Evolutionary conservation across 208 protist genomes (phyloP).

Genomic region (Crithidia acanthocephali): DNA sequence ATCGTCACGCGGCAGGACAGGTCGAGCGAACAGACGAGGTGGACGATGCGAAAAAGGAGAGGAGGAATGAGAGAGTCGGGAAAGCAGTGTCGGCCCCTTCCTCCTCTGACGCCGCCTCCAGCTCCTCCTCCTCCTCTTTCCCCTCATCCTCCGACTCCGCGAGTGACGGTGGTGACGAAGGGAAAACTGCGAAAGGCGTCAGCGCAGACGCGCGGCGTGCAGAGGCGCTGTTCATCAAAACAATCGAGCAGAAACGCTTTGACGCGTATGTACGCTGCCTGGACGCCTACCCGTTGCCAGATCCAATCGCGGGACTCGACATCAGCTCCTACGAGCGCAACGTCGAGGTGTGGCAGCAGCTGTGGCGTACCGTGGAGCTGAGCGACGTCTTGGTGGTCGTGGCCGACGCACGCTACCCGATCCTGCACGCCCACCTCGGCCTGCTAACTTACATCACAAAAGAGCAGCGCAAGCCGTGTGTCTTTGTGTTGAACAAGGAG

Average conservation of each 20-base stretch:
- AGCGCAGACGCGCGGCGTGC: not conserved
- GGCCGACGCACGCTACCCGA: conserved; percentile 94
- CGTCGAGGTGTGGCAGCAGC: conserved; percentile 98
- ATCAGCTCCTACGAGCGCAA: conserved; percentile 97
- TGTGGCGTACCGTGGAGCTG: conserved; percentile 97
- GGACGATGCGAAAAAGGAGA: not conserved
- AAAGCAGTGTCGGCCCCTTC: too few species aligned
- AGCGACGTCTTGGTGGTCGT: conserved; percentile 96
- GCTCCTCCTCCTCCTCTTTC: too few species aligned
- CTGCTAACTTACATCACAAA: conserved; percentile 92
- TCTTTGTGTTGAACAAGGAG: conserved; percentile 97
- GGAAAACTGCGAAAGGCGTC: not conserved
- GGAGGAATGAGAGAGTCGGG: too few species aligned
- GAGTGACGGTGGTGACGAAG: not conserved
- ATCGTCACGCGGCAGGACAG: too few species aligned
- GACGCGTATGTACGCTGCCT: conserved; percentile 44
- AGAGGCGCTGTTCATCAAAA: conserved; percentile 27
- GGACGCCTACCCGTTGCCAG: conserved; percentile 46
- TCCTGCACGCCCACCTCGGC: conserved; percentile 94
- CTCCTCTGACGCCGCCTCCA: too few species aligned
- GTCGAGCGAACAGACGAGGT: not conserved
- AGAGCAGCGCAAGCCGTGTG: conserved; percentile 85
- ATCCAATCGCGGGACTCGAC: conserved; percentile 32
- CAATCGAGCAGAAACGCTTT: conserved; percentile 60
- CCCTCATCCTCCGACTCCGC: not conserved